These are phyloP conservation scores for Taphrina sp. DNA, from an alignment of 1,139 yeast species.

Conservation along the genomic window DNA sequence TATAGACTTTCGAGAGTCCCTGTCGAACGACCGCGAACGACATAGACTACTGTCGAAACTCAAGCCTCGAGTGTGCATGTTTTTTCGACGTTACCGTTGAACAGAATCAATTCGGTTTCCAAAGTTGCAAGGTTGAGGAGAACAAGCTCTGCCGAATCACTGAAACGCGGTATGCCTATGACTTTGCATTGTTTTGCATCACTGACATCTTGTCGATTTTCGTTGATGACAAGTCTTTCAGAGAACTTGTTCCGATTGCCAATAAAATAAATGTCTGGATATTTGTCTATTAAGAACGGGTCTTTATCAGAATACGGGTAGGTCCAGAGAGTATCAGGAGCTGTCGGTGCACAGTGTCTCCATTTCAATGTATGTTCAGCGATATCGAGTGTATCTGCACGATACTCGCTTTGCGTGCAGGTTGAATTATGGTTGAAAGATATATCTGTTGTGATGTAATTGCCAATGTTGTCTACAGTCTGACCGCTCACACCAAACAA, in stretches of 20 bases:
- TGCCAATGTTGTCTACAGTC: slow-evolving; percentile 65
- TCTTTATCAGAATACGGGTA: slow-evolving; percentile 79
- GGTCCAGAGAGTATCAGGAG: slow-evolving; percentile 89
- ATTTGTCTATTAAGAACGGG: slow-evolving; percentile 72
- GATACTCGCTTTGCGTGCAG: background rate
- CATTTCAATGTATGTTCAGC: slow-evolving; percentile 71
- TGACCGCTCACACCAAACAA: slow-evolving; percentile 81
- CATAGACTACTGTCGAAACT: no score
- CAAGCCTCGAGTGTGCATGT: no score
- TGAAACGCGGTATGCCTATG: slow-evolving; percentile 70
- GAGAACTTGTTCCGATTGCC: slow-evolving; percentile 75
- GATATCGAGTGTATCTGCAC: slow-evolving; percentile 50
- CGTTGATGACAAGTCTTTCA: slow-evolving; percentile 42
- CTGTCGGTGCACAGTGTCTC: slow-evolving; percentile 90
- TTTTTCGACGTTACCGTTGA: no score
- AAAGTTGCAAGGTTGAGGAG: slow-evolving; percentile 61
- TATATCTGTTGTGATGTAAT: slow-evolving; percentile 52
- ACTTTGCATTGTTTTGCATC: slow-evolving; percentile 50
- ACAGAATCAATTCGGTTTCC: slow-evolving; percentile 47
- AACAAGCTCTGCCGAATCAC: slow-evolving; percentile 64
- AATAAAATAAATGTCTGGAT: slow-evolving; percentile 82
- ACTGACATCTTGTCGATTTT: slow-evolving; percentile 37
- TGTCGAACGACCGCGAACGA: no score
- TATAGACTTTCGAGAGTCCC: no score
- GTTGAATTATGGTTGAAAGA: background rate